These are phyloP conservation scores for Alternaria gaisen DNA, from an alignment of 2,329 filamentous ascomycete genomes.

Conservation along the genomic window DNA sequence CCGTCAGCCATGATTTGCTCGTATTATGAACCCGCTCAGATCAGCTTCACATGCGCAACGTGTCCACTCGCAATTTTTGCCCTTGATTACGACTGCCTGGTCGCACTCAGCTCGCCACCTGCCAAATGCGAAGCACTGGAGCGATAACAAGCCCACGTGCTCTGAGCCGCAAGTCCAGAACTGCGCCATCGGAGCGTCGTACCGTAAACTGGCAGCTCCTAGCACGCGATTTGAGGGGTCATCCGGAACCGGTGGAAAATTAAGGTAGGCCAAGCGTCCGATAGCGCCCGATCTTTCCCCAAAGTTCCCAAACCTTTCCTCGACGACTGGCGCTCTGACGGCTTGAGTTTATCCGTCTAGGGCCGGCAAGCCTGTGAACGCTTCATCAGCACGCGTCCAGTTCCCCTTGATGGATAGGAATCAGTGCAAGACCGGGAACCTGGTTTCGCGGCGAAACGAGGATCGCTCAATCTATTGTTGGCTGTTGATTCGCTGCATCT, in stretches of 20 bases:
- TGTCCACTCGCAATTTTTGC: constrained; percentile 6
- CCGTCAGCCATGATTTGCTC: constrained; percentile 11
- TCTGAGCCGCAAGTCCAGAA: constrained; percentile 15
- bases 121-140: not conserved
- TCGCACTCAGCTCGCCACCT: not conserved
- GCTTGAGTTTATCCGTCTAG: constrained; percentile 11
- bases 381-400: not conserved
- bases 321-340: constrained; percentile 17
- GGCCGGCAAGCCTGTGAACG: not conserved
- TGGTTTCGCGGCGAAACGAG: not conserved
- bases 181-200: constrained; percentile 27
- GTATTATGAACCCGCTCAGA: constrained; percentile 1
- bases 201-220: constrained; percentile 15
- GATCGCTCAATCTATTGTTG: not conserved
- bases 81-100: not conserved
- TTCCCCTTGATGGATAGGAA: not conserved
- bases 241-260: constrained; percentile 23
- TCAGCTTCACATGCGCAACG: not conserved
- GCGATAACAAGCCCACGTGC: constrained; percentile 8
- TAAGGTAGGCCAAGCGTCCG: constrained; percentile 47
- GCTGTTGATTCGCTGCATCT: not conserved
- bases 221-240: constrained; percentile 11
- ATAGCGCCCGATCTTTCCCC: constrained; percentile 31
- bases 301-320: constrained; percentile 21
- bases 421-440: not conserved